These are phyloP conservation scores for Spathaspora hagerdaliae DNA, from an alignment of 805 yeast genomes.

Conservation along the genomic window DNA sequence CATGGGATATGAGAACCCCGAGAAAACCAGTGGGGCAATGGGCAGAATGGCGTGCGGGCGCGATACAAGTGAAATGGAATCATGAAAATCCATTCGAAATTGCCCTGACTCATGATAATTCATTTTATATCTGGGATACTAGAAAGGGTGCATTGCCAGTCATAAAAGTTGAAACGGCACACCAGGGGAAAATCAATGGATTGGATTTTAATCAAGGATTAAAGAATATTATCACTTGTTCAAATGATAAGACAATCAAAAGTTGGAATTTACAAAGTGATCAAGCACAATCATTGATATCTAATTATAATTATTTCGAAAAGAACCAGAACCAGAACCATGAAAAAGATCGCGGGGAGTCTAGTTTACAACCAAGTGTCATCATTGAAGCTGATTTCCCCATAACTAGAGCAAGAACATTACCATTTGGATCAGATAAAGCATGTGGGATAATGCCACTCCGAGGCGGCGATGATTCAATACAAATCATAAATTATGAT, in stretches of 20 bases:
- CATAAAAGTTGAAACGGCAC: slow-evolving; percentile 60
- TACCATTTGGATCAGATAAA: slow-evolving; percentile 75
- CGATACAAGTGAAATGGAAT: slow-evolving; percentile 95
- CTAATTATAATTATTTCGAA: slow-evolving; percentile 18
- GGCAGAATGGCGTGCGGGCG: slow-evolving; percentile 95
- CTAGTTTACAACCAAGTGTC: slow-evolving; percentile 41
- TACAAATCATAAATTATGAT: slow-evolving; percentile 52
- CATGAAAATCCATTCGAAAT: slow-evolving; percentile 67
- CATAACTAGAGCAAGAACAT: slow-evolving; percentile 79
- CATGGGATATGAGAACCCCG: slow-evolving; percentile 90
- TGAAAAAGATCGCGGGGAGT: slow-evolving; percentile 1
- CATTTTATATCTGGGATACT: slow-evolving; percentile 82
- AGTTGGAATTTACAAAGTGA: slow-evolving; percentile 63
- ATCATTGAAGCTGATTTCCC: slow-evolving; percentile 76
- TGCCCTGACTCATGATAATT: slow-evolving; percentile 83
- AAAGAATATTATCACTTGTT: slow-evolving; percentile 69
- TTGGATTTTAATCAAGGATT: slow-evolving; percentile 70
- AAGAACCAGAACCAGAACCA: slow-evolving; percentile 1
- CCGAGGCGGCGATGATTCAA: slow-evolving; percentile 73
- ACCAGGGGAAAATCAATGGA: slow-evolving; percentile 83
- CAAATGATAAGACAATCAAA: slow-evolving; percentile 79
- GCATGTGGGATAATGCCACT: slow-evolving; percentile 89
- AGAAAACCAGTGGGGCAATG: slow-evolving; percentile 67
- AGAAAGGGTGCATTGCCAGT: slow-evolving; percentile 79
- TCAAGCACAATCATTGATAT: slow-evolving; percentile 9